Conservation (phyloP, 2,329 filamentous ascomycete genomes). For the Ceratocystis cubensis region DNA sequence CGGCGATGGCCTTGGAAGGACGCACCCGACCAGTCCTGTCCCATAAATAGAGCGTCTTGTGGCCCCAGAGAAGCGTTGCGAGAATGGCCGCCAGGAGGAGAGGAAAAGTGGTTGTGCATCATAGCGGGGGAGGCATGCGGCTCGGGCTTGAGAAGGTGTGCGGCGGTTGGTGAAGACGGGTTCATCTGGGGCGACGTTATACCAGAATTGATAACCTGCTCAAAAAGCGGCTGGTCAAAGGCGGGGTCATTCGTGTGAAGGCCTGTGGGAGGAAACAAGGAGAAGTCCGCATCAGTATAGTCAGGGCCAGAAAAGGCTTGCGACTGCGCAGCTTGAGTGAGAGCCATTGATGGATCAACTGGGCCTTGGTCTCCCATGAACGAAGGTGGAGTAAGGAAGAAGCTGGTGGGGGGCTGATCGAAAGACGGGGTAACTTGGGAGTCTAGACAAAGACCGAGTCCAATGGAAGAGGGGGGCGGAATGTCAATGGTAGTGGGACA, state of each 20-base stretch:
- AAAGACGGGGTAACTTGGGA: conserved; percentile 24
- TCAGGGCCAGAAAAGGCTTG: conserved; percentile 27
- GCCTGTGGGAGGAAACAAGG: conserved; percentile 44
- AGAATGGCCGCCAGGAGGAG: conserved; percentile 39
- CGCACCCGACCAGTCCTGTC: conserved; percentile 44
- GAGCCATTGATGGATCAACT: conserved; percentile 31
- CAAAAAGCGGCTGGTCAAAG: conserved; percentile 51
- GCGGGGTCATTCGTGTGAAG: conserved; percentile 41
- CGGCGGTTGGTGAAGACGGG: conserved; percentile 42
- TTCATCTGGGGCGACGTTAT: conserved; percentile 46
- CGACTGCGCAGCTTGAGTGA: conserved; percentile 30
- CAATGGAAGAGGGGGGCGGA: conserved; percentile 36
- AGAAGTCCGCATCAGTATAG: conserved; percentile 48
- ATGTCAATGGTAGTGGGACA: conserved; percentile 45
- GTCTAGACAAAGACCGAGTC: conserved; percentile 48
- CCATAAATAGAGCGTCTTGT: conserved; percentile 43
- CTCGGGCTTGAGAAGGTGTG: conserved; percentile 42
- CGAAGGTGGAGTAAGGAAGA: conserved; percentile 32
- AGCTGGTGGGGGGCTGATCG: conserved; percentile 27
- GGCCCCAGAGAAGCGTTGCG: conserved; percentile 46
- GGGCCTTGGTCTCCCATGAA: conserved; percentile 35
- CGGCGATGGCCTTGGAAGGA: conserved; percentile 73
- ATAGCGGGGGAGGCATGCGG: conserved; percentile 39
- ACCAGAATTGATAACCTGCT: conserved; percentile 34
- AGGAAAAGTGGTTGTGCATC: conserved; percentile 45